Evolutionary conservation across 2,329 filamentous ascomycete species (phyloP).

Genomic region (Botrytis porri): DNA sequence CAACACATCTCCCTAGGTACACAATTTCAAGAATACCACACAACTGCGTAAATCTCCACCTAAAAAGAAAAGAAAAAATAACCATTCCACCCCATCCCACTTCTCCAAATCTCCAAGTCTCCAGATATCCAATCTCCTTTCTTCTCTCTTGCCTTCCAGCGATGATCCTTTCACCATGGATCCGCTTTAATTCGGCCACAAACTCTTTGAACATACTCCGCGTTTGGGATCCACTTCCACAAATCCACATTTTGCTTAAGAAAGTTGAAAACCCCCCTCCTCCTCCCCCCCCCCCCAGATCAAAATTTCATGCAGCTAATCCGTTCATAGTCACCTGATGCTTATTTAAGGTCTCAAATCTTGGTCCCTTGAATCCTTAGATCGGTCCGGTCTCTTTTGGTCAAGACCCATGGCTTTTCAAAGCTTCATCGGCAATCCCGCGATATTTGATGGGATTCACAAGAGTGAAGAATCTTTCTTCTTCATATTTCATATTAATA

Average conservation of each 20-base stretch:
- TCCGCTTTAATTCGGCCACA: neutral
- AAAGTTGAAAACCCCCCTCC: no score
- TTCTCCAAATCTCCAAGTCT: constrained; percentile 8
- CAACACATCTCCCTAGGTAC: neutral
- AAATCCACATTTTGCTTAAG: neutral
- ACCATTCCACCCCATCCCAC: neutral
- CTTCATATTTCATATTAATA: no score
- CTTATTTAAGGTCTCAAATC: neutral
- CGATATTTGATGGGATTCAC: neutral
- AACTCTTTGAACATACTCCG: neutral
- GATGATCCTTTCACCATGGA: neutral
- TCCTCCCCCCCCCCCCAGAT: neutral
- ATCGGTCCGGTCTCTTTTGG: neutral
- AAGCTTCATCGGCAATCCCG: neutral
- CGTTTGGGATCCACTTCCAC: neutral
- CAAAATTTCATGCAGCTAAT: neutral
- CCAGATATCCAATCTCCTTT: constrained; percentile 7
- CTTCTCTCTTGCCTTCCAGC: neutral
- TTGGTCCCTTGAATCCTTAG: neutral
- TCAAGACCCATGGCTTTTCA: neutral
- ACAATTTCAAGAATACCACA: neutral
- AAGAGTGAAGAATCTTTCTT: neutral
- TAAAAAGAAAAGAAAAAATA: neutral
- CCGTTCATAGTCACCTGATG: neutral
- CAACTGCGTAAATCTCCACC: neutral